Evolutionary conservation across 352 stramenopile species (phyloP).

Genomic region (Phytophthora ohioensis): DNA sequence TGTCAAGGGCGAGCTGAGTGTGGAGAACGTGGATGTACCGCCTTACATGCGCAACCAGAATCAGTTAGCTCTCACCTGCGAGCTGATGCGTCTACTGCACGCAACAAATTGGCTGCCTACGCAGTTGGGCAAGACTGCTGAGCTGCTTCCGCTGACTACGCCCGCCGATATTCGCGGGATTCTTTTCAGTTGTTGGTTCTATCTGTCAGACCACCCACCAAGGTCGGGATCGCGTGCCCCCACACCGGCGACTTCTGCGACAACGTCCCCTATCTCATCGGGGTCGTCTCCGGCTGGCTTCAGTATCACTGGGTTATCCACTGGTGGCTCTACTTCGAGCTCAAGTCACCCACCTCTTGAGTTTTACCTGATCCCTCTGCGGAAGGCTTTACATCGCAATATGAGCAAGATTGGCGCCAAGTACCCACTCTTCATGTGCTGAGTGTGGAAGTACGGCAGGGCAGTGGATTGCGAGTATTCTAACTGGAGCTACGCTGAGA

Average conservation of each 20-base stretch:
- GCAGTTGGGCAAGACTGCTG: slow-evolving; percentile 55
- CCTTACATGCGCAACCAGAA: slow-evolving; percentile 85
- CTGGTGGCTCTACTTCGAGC: slow-evolving; percentile 19
- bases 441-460: slow-evolving; percentile 5
- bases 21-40: slow-evolving; percentile 80
- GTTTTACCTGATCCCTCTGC: slow-evolving; percentile 81
- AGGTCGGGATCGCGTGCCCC: slow-evolving; percentile 36
- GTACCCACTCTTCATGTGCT: slow-evolving; percentile 82
- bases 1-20: slow-evolving; percentile 68
- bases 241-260: slow-evolving; percentile 53
- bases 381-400: slow-evolving; percentile 81
- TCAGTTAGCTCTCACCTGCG: slow-evolving; percentile 70
- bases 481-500: no score
- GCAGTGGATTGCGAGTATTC: no score
- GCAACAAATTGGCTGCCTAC: slow-evolving; percentile 69
- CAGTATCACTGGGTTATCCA: slow-evolving; percentile 29
- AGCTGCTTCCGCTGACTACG: slow-evolving; percentile 75
- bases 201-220: slow-evolving; percentile 78
- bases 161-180: slow-evolving; percentile 78
- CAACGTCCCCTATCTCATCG: slow-evolving; percentile 56
- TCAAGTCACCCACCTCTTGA: slow-evolving; percentile 62
- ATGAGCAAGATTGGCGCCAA: slow-evolving; percentile 77
- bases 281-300: slow-evolving; percentile 56
- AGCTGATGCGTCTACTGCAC: slow-evolving; percentile 69
- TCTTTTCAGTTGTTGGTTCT: slow-evolving; percentile 88